Evolutionary conservation across 2,329 filamentous ascomycete species (phyloP).

Genomic region (Diplodia intermedia): DNA sequence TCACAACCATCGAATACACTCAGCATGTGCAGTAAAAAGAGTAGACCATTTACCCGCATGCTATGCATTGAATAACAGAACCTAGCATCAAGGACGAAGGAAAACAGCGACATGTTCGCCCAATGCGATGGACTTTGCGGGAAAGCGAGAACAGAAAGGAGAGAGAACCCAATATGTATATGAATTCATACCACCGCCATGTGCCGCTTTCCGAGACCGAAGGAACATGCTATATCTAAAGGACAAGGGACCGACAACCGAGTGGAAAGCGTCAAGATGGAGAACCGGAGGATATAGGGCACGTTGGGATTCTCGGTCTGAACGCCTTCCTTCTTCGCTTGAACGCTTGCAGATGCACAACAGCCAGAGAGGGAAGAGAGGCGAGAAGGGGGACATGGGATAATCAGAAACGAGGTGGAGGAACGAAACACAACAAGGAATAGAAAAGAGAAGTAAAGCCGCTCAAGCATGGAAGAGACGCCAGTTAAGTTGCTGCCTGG

Average conservation of each 20-base stretch:
- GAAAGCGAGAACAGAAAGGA: background rate
- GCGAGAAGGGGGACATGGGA: background rate
- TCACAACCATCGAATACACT: background rate
- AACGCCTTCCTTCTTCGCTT: conserved; percentile 1
- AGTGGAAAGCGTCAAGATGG: background rate
- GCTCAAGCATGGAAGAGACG: background rate
- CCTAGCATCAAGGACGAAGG: background rate
- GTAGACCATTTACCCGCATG: background rate
- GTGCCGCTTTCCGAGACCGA: background rate
- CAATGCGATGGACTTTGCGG: background rate
- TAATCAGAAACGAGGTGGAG: background rate
- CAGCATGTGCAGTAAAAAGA: background rate
- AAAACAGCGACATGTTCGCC: background rate
- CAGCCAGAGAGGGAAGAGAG: background rate
- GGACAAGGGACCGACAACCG: background rate
- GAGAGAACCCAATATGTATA: background rate
- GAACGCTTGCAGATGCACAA: conserved; percentile 19
- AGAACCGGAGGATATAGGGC: background rate
- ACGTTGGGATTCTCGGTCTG: background rate
- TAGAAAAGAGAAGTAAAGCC: background rate
- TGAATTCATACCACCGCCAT: background rate
- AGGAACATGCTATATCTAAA: background rate
- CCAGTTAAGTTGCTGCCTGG: conserved; percentile 1
- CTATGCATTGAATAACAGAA: conserved; percentile 19
- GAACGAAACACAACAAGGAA: background rate